Conservation (phyloP, 345 rosid species). For the Erodium maritimum region DNA sequence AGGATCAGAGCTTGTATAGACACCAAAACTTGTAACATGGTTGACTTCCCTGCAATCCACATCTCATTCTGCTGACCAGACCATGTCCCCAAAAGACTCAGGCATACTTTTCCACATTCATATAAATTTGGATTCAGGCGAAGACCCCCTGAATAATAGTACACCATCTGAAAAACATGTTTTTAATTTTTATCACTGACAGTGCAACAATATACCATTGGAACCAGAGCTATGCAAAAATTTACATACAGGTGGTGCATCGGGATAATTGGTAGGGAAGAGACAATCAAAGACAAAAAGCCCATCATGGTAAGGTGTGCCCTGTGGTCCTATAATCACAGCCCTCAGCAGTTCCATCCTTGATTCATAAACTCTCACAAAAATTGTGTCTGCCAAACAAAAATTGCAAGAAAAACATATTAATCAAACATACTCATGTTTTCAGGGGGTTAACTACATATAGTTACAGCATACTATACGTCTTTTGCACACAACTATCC, state of each 20-base stretch:
- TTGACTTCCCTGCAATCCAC: slow-evolving; percentile 43
- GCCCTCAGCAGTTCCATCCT: slow-evolving; percentile 52
- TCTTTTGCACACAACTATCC: too few relatives aligned
- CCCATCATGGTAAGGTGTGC: slow-evolving; percentile 62
- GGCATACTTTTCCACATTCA: slow-evolving; percentile 54
- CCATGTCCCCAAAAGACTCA: slow-evolving; percentile 62
- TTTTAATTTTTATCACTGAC: background rate
- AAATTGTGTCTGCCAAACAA: slow-evolving; percentile 29
- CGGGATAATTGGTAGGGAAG: slow-evolving; percentile 39
- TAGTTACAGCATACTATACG: background rate
- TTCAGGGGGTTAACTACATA: too few relatives aligned
- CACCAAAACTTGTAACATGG: slow-evolving; percentile 58
- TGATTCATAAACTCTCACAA: slow-evolving; percentile 42
- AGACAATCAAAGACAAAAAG: slow-evolving; percentile 53
- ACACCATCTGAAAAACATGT: slow-evolving; percentile 29
- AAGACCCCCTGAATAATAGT: slow-evolving; percentile 56
- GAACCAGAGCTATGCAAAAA: background rate
- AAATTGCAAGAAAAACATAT: background rate
- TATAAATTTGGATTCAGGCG: slow-evolving; percentile 49
- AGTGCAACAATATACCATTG: background rate
- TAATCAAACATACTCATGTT: background rate
- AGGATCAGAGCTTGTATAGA: slow-evolving; percentile 48
- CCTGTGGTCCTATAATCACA: slow-evolving; percentile 42
- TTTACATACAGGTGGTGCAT: slow-evolving; percentile 37
- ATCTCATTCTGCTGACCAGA: slow-evolving; percentile 30